Percentiles rank a stretch among this genome's conserved stretches.
phyloP scores from a whole-genome alignment of 345 rosid genomes.

The Salix viminalis region DNA sequence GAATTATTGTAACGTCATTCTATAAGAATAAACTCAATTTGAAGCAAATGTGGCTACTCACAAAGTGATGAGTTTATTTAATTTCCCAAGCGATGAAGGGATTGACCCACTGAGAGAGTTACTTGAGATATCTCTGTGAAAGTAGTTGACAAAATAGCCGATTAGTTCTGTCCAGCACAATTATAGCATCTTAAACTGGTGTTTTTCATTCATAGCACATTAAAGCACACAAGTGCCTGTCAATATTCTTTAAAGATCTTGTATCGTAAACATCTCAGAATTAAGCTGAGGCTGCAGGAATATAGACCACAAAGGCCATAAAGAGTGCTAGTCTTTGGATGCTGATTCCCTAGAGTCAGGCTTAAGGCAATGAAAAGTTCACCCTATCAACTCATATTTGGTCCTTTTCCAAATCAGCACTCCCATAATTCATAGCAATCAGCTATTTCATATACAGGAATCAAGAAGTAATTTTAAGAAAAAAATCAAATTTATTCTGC shows the following conservation, averaged over 20 bases:
- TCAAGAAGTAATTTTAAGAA: too few species aligned
- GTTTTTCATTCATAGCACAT: neutral
- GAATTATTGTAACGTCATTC: neutral
- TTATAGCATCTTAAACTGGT: neutral
- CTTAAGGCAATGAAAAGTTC: too few species aligned
- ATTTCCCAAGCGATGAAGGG: conserved; percentile 70
- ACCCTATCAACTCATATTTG: too few species aligned
- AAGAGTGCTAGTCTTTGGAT: too few species aligned
- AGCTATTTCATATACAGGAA: too few species aligned
- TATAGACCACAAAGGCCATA: neutral
- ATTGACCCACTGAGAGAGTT: conserved; percentile 66
- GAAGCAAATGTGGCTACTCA: conserved; percentile 44
- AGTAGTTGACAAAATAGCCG: neutral
- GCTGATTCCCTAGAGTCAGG: too few species aligned
- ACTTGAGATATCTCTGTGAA: conserved; percentile 74
- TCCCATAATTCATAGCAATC: too few species aligned
- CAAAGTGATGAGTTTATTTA: conserved; percentile 59
- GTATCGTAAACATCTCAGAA: neutral
- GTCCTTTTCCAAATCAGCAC: too few species aligned
- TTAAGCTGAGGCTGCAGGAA: neutral
- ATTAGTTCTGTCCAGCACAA: neutral
- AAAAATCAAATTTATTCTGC: neutral
- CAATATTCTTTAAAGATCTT: neutral
- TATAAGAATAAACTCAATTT: neutral
- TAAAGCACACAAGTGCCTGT: neutral